Evolutionary conservation across 2,329 filamentous ascomycete species (phyloP).

Genomic region (Fusarium palustre): DNA sequence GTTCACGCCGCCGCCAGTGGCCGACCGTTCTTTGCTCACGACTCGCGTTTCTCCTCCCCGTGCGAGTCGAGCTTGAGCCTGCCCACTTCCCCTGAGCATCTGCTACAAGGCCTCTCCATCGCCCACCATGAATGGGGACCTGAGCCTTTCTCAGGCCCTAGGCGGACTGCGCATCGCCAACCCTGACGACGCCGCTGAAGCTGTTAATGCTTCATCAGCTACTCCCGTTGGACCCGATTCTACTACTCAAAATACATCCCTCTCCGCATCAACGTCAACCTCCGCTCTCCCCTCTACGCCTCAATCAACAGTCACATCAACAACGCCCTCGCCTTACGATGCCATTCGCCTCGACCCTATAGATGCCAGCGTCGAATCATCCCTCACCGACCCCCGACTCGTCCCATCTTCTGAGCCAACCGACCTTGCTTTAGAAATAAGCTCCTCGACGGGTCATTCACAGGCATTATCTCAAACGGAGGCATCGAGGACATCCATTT

Average conservation of each 20-base stretch:
- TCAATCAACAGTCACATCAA: slow-evolving; percentile 36
- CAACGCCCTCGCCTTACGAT: slow-evolving; percentile 39
- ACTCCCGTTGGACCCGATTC: slow-evolving; percentile 41
- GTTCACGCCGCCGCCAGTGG: slow-evolving; percentile 44
- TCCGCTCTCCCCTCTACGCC: slow-evolving; percentile 28
- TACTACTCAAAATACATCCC: slow-evolving; percentile 26
- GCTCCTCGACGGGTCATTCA: slow-evolving; percentile 18
- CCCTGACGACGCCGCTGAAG: slow-evolving; percentile 77
- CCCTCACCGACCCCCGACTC: slow-evolving; percentile 42
- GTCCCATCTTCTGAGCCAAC: slow-evolving; percentile 24
- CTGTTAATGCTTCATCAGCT: slow-evolving; percentile 45
- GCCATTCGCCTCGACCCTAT: slow-evolving; percentile 43
- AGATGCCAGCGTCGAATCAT: slow-evolving; percentile 38
- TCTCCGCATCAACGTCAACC: slow-evolving; percentile 32
- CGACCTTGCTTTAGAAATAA: slow-evolving; percentile 33
- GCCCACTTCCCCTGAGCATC: slow-evolving; percentile 43
- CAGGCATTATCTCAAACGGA: slow-evolving; percentile 40
- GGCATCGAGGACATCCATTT: slow-evolving; percentile 60
- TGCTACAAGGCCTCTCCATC: slow-evolving; percentile 41
- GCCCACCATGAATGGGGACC: slow-evolving; percentile 84
- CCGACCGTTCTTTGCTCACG: slow-evolving; percentile 44
- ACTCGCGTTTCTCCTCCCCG: slow-evolving; percentile 37
- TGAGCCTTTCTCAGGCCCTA: slow-evolving; percentile 91
- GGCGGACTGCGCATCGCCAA: slow-evolving; percentile 97
- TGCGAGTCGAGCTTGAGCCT: slow-evolving; percentile 40